phyloP scores from a whole-genome alignment of 257 asterid genomes.

The Solanum chiquidenum region DNA sequence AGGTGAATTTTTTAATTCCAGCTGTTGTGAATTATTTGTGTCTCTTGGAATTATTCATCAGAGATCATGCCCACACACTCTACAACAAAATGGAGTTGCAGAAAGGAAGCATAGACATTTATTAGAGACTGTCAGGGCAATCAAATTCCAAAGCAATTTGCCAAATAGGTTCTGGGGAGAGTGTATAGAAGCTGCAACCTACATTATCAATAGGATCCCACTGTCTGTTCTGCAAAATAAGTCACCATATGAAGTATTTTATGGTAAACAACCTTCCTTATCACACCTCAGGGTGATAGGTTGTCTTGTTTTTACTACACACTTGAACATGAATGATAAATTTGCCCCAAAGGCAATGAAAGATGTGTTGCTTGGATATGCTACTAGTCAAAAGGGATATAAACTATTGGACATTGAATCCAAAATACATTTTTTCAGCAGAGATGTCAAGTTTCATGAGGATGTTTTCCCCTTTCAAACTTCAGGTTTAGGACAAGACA shows the following conservation, averaged over 20 bases:
- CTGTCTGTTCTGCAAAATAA: no score
- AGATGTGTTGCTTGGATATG: background rate
- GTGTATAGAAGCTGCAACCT: no score
- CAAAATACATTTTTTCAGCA: no score
- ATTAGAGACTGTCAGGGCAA: no score
- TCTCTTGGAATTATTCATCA: background rate
- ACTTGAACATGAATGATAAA: background rate
- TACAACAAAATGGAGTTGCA: no score
- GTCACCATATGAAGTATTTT: background rate
- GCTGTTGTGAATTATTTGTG: background rate
- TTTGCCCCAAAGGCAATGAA: background rate
- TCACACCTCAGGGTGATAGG: background rate
- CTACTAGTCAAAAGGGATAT: background rate
- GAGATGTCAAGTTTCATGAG: background rate
- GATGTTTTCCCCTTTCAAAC: background rate
- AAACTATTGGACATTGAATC: background rate
- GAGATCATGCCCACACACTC: background rate
- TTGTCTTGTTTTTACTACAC: background rate
- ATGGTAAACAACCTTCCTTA: no score
- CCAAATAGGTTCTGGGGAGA: no score
- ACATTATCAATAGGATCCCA: background rate
- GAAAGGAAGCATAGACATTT: no score
- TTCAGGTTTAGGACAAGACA: no score
- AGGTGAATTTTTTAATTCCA: background rate
- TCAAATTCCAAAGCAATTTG: no score